A percentile compares a stretch with the other conserved stretches of the same genome.
phyloP scores from a whole-genome alignment of 192 early-diverging fungal species.

The Phycomyces nitens region DNA sequence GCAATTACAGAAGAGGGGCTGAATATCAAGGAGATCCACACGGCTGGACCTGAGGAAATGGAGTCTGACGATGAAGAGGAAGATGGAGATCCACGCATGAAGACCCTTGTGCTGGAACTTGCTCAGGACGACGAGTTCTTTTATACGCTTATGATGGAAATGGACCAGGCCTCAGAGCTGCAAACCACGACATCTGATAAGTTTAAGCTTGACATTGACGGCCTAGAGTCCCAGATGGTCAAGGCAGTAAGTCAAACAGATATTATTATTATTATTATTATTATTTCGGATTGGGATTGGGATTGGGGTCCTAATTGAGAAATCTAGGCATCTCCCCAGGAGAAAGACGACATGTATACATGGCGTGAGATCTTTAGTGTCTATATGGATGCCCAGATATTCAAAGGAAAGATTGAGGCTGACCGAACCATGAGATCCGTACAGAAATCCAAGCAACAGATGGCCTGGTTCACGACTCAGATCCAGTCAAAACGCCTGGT shows the following conservation, averaged over 20 bases:
- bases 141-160: slow-evolving; percentile 25
- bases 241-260: slow-evolving; percentile 15
- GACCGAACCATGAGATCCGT: slow-evolving; percentile 51
- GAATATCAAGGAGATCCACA: neutral
- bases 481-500: slow-evolving; percentile 44
- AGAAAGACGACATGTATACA: slow-evolving; percentile 69
- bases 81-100: neutral
- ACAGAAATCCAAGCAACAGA: slow-evolving; percentile 53
- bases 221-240: slow-evolving; percentile 20
- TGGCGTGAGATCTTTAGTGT: slow-evolving; percentile 69
- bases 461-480: slow-evolving; percentile 57
- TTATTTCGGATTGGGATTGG: too few species aligned
- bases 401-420: slow-evolving; percentile 54
- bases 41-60: slow-evolving; percentile 14
- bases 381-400: slow-evolving; percentile 72
- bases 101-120: slow-evolving; percentile 29
- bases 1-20: neutral
- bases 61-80: neutral
- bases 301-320: slow-evolving; percentile 43
- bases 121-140: slow-evolving; percentile 38
- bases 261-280: too few species aligned
- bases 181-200: slow-evolving; percentile 16
- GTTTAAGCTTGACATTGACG: slow-evolving; percentile 21
- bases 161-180: slow-evolving; percentile 10
- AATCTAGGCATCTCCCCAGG: slow-evolving; percentile 29